Base-by-base conservation (phyloP, 2,329 filamentous ascomycete genomes). In the Claviceps fusiformis region DNA sequence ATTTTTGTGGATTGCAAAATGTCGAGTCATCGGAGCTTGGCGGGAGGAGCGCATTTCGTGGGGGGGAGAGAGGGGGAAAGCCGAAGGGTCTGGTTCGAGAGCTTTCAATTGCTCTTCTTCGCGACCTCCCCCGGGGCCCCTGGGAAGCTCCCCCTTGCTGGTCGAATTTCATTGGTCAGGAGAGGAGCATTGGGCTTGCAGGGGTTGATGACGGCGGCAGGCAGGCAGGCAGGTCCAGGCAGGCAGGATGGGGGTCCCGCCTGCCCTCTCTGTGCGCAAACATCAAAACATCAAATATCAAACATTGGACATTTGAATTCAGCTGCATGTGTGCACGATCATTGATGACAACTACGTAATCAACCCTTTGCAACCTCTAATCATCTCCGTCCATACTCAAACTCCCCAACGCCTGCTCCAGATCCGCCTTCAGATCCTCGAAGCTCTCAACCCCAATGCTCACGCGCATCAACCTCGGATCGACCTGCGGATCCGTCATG, bases 391-490 rank as follows among this genome's bases (percentile, higher is more conserved):
- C 59, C 52, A n/a, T 47, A 35, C 37, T 33, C 65, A 89, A 64
- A 19, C 75, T 78, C 66, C 75, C 74, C 55, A 92, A 83, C 0
- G 79, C 89, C 58, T 78, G 75, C 55, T 83, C 63, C 46, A 97
- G 67, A 73, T 97, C 92, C 43, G 78, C 78, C 68, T 78, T 82
- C 66, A 98, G 67, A 71, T 97, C 93, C 68, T 93, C 86, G 76
- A 87, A 86, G 50, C 79, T 81, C 74, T 98, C 93, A 37, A 96
- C 79, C 0, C 93, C 93, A 39, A 96, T 73, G 68, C 91, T 96
- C 35, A 98, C 73, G 53, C 93, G 75, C 69, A 96, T 64, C 67
- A 97, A 68, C 56, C 80, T 75, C 64, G 76, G 79, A 65, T 95
- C 88, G 44, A 95, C 83, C 1, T 68, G 75, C 3, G 70, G 63